These are phyloP conservation scores for Coprinopsis strossmayeri DNA, from an alignment of 768 basidiomycete genomes.

Conservation along the genomic window DNA sequence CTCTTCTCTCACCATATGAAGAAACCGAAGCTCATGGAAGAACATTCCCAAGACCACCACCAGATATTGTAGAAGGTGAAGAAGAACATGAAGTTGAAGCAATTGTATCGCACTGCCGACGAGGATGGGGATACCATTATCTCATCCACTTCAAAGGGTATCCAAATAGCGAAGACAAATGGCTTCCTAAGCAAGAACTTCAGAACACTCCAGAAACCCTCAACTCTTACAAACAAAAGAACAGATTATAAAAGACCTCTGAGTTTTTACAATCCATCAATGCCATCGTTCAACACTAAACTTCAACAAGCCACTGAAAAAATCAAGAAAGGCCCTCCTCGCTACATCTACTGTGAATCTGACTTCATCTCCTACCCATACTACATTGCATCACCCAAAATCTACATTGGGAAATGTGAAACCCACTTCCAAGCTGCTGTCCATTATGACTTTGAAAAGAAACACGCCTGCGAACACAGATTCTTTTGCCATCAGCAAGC, in stretches of 20 bases:
- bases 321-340: no score
- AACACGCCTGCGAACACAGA: no score
- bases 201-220: neutral
- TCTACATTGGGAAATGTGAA: no score
- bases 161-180: neutral
- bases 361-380: no score
- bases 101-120: neutral
- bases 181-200: neutral
- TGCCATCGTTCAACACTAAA: no score
- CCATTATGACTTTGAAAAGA: no score
- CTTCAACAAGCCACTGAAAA: no score
- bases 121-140: neutral
- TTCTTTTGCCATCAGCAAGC: no score
- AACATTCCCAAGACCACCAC: conserved; percentile 1
- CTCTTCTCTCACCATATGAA: conserved; percentile 5
- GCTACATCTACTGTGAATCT: no score
- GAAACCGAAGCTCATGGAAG: conserved; percentile 8
- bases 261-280: no score
- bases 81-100: conserved; percentile 9
- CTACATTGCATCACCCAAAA: no score
- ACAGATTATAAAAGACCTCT: neutral
- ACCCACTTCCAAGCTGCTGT: no score
- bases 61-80: conserved; percentile 7
- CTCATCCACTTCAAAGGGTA: neutral
- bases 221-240: neutral